These are phyloP conservation scores for Jamesozyma hellenica DNA, from an alignment of 805 yeast species.

Conservation along the genomic window DNA sequence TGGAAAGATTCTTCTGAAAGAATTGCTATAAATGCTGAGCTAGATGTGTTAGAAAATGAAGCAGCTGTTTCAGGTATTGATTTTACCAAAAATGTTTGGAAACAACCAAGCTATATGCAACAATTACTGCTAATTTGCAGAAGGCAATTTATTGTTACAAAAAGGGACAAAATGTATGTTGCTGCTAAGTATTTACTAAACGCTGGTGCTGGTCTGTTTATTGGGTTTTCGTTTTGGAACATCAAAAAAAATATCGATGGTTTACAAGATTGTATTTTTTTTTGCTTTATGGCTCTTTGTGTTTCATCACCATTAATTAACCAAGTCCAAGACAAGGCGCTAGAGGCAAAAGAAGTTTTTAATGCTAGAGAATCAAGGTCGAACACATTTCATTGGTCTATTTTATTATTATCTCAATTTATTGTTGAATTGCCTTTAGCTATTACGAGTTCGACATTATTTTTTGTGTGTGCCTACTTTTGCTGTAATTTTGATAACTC, in stretches of 20 bases:
- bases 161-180: constrained; percentile 56
- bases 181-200: constrained; percentile 47
- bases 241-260: constrained; percentile 44
- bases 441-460: constrained; percentile 38
- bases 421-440: constrained; percentile 55
- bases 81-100: constrained; percentile 13
- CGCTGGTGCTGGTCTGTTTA: constrained; percentile 48
- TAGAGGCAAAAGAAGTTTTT: constrained; percentile 49
- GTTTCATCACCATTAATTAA: constrained; percentile 49
- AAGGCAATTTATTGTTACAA: constrained; percentile 38
- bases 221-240: constrained; percentile 67
- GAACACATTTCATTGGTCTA: constrained; percentile 66
- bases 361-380: constrained; percentile 67
- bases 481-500: constrained; percentile 36
- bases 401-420: constrained; percentile 44
- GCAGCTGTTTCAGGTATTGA: constrained; percentile 13
- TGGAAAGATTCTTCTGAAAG: constrained; percentile 19
- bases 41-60: constrained; percentile 11
- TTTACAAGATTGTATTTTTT: constrained; percentile 52
- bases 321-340: constrained; percentile 55
- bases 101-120: constrained; percentile 33
- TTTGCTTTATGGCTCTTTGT: constrained; percentile 51
- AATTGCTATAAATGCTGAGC: constrained; percentile 1
- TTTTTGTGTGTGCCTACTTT: constrained; percentile 44
- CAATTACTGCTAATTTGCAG: constrained; percentile 35